Evolutionary conservation across 805 yeast species (phyloP), one percentile per base, ranked within the genome.

Genomic region (Peterozyma toletana): DNA sequence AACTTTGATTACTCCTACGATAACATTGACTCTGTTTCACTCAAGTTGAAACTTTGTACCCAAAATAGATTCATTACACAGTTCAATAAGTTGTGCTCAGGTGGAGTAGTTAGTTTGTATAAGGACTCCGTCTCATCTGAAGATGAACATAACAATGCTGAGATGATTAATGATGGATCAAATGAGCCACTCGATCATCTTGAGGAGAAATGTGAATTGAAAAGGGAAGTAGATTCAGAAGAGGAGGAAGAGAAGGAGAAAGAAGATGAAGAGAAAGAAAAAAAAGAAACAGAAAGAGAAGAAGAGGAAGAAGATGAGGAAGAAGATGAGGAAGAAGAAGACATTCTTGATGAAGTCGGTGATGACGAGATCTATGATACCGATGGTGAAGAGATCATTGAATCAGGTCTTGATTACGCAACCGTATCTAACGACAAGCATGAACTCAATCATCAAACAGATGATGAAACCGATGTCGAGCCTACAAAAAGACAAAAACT

Each of bases 281-380:
- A 35, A 21, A 16, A 33, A 39, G 16, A 18, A 11, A 35, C 30
- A 31, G 38, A 37, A 14, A 18, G 14, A 15, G 30, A 27, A 14
- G 43, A 36, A 33, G 50, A 38, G 16, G n/a, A 21, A 5, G 41
- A 45, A 9, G 45, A 35, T 4, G 45, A 35, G 9, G 38, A 37
- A 15, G 38, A 14, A 53, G 14, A 43, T 41, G 56, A 60, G 46
- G 49, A 64, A 49, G 56, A 51, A 30, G 55, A 49, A 11, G 51
- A 47, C 18, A 43, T 51, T 38, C 57, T 46, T 4, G 52, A 47
- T 17, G 57, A 52, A 6, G 54, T 50, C 10, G 53, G 45, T 30
- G 44, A 43, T 18, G 52, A 50, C 14, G 48, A 45, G 27, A 21
- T 21, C 27, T 21, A 21, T 21, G 27, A 21, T 21, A 5, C 27